Percentiles rank a stretch among this genome's conserved stretches.
Conservation (phyloP, 1,284 basidiomycete genomes). For the Leccinum huronense region DNA sequence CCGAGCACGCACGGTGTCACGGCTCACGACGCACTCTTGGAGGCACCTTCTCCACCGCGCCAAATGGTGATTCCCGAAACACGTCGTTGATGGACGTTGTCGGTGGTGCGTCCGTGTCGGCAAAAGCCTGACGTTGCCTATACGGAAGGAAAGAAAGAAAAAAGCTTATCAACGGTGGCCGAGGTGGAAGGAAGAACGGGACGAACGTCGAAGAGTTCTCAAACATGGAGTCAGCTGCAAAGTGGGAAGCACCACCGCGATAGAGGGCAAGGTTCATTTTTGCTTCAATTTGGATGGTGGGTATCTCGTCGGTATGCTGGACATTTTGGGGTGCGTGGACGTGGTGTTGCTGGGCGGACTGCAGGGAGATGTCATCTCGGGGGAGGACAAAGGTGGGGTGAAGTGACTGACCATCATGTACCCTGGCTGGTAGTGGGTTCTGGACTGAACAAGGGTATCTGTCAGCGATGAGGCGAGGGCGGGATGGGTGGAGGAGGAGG, state of each 20-base stretch:
- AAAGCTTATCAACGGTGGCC: slow-evolving; percentile 1
- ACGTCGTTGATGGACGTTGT: slow-evolving; percentile 69
- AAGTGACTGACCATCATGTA: slow-evolving; percentile 62
- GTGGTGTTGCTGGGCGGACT: slow-evolving; percentile 62
- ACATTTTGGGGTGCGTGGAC: slow-evolving; percentile 55
- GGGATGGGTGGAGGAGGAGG: slow-evolving; percentile 25
- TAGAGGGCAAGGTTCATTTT: slow-evolving; percentile 68
- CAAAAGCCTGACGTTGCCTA: slow-evolving; percentile 57
- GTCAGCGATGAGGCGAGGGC: slow-evolving; percentile 32
- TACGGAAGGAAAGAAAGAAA: not conserved
- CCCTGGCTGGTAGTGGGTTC: slow-evolving; percentile 72
- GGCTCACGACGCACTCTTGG: slow-evolving; percentile 35
- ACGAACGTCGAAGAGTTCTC: slow-evolving; percentile 58
- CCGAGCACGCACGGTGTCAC: not conserved
- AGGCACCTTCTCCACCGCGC: slow-evolving; percentile 26
- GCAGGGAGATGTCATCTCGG: not conserved
- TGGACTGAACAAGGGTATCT: slow-evolving; percentile 63
- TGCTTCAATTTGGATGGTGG: slow-evolving; percentile 71
- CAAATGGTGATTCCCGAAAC: slow-evolving; percentile 49
- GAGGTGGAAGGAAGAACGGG: not conserved
- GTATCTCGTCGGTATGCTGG: slow-evolving; percentile 63
- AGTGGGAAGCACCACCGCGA: slow-evolving; percentile 61
- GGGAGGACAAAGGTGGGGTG: not conserved
- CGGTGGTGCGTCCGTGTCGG: slow-evolving; percentile 74
- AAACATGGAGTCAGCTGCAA: slow-evolving; percentile 80